These are phyloP conservation scores for Cladosporium sp. DNA, from an alignment of 2,329 filamentous ascomycete species.

Conservation along the genomic window DNA sequence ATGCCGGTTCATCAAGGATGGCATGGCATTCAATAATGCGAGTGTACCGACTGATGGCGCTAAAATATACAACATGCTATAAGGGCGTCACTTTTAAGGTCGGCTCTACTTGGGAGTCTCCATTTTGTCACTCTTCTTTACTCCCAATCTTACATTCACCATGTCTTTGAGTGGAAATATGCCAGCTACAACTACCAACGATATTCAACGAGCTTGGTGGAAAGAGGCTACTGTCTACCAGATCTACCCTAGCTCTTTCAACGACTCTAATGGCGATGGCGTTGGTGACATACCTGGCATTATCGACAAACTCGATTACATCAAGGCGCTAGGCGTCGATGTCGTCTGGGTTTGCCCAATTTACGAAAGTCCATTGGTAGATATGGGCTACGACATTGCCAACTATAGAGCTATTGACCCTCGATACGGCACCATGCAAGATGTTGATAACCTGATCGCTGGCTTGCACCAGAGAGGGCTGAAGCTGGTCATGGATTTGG, in stretches of 20 bases:
- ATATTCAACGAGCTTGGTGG: slow-evolving; percentile 29
- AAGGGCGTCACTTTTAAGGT: too few species aligned
- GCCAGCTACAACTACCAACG: neutral
- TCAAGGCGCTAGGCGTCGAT: slow-evolving; percentile 56
- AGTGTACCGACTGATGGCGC: too few species aligned
- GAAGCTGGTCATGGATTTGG: slow-evolving; percentile 67
- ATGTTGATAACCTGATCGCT: slow-evolving; percentile 58
- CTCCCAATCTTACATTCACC: neutral
- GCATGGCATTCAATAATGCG: too few species aligned
- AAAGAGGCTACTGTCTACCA: slow-evolving; percentile 39
- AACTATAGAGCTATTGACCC: slow-evolving; percentile 62
- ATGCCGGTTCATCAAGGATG: too few species aligned
- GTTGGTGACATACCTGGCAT: slow-evolving; percentile 61
- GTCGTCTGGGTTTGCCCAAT: slow-evolving; percentile 65
- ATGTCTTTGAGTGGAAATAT: neutral
- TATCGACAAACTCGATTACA: slow-evolving; percentile 56
- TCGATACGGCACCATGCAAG: slow-evolving; percentile 61
- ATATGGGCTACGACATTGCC: slow-evolving; percentile 66
- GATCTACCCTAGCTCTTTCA: slow-evolving; percentile 41
- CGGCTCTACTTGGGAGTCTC: neutral
- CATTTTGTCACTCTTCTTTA: neutral
- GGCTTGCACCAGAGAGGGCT: slow-evolving; percentile 60
- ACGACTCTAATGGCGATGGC: slow-evolving; percentile 53
- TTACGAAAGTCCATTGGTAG: slow-evolving; percentile 58
- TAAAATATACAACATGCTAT: too few species aligned